Evolutionary conservation across 2,329 filamentous ascomycete genomes (phyloP), one percentile per base, ranked within the genome.

Genomic region (Ceratocystis diversiconidia): DNA sequence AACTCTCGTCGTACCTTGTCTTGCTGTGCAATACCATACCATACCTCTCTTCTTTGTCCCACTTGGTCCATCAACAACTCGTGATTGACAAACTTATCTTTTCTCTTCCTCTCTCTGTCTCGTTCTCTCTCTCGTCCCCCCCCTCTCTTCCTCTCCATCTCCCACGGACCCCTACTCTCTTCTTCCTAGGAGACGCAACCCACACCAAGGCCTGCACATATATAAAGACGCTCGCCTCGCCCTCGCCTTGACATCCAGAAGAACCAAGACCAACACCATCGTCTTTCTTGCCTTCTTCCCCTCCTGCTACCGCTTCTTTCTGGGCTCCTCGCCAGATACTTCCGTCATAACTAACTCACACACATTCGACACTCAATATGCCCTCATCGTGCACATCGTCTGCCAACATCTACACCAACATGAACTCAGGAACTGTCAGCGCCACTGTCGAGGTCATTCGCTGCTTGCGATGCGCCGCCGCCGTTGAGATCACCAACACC

Each of bases 401-500:
- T 61, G 72, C 72, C 60, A 69, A 69, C 66, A 64, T 70, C 62
- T 69, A 72, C 41, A 74, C 73, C 69, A 79, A 76, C 73, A 81
- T 83, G 80, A 80, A 82, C 69, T 72, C 77, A 1, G 55, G 55
- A 50, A 73, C 74, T 59, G 76, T 78, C 43, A 75, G 80, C 48
- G 81, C 78, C 70, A 80, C 80, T 7, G 82, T 86, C 65, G 79
- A 83, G 75, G 77, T 83, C 41, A 76, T 86, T 69, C 82, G 84
- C 70, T 86, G 84, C 76, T 80, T 85, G 72, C 81, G 84, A 66
- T 85, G 82, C 72, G 79, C 82, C 52, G 79, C 80, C 66, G 78
- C 80, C 65, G 82, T 82, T 65, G 84, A 86, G 76, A 79, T 81
- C 32, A 84, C 83, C 6, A 79, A 81, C 7, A 84, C 82, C 41